phyloP scores from a whole-genome alignment of 2,329 filamentous ascomycete species.

The Herpotrichia juniperi region DNA sequence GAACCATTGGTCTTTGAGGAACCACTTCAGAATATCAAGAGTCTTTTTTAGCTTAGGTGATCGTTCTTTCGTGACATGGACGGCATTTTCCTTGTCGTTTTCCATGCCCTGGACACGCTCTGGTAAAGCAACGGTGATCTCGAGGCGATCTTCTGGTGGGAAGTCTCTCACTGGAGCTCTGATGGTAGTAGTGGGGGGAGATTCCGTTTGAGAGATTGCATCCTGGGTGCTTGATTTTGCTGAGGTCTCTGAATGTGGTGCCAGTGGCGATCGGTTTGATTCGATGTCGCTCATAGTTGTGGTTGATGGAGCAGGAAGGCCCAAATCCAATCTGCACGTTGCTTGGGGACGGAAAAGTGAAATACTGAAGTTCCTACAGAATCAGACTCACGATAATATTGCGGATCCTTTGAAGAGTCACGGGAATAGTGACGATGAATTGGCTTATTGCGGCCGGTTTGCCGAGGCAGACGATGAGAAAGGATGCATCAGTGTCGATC shows the following conservation, averaged over 20 bases:
- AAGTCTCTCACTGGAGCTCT: not conserved
- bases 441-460: not conserved
- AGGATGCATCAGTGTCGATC: not conserved
- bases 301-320: not conserved
- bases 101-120: not conserved
- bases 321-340: not conserved
- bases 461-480: not conserved
- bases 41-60: slow-evolving; percentile 1
- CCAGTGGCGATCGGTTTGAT: not conserved
- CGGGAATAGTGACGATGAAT: not conserved
- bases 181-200: not conserved
- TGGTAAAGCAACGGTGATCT: not conserved
- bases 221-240: not conserved
- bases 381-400: not conserved
- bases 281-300: not conserved
- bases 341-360: not conserved
- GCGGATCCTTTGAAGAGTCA: not conserved
- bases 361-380: not conserved
- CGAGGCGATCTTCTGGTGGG: not conserved
- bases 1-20: slow-evolving; percentile 67
- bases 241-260: not conserved
- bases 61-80: too few species aligned
- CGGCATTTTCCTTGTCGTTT: not conserved
- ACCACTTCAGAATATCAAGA: slow-evolving; percentile 29
- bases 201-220: not conserved